Evolutionary conservation across 2,329 filamentous ascomycete species (phyloP).

Genomic region (Xylariales sp.): DNA sequence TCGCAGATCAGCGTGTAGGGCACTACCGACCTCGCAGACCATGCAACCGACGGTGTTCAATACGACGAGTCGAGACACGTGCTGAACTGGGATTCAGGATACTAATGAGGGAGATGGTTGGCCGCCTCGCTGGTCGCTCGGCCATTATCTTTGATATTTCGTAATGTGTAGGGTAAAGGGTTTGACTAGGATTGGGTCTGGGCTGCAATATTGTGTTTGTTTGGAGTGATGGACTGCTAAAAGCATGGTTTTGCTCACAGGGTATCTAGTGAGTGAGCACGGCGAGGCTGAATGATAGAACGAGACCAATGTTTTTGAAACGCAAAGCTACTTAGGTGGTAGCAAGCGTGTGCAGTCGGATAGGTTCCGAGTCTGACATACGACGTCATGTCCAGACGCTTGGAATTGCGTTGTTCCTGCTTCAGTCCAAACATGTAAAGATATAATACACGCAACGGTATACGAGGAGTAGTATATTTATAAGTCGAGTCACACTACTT

Average conservation of each 20-base stretch:
- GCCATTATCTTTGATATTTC: conserved; percentile 8
- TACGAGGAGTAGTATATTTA: not conserved
- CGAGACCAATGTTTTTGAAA: not conserved
- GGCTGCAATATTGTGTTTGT: conserved; percentile 3
- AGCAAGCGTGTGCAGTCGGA: conserved; percentile 5
- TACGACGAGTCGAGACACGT: conserved; percentile 9
- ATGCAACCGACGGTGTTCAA: not conserved
- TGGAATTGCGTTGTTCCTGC: not conserved
- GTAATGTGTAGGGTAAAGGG: conserved; percentile 28
- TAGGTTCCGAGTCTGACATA: not conserved
- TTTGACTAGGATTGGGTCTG: conserved; percentile 1
- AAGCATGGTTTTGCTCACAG: not conserved
- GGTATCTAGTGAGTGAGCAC: not conserved
- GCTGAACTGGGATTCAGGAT: conserved; percentile 21
- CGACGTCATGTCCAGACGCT: not conserved
- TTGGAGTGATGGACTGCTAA: not conserved
- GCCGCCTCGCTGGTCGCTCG: conserved; percentile 6
- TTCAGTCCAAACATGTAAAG: not conserved
- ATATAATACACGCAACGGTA: conserved; percentile 13
- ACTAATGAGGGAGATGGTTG: conserved; percentile 15
- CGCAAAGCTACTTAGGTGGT: not conserved
- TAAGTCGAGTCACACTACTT: too few relatives aligned
- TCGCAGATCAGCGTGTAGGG: conserved; percentile 64
- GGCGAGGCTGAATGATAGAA: conserved; percentile 24
- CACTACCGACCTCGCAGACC: conserved; percentile 36